Evolutionary conservation across 352 stramenopile genomes (phyloP).

Genomic region (Globisporangium carolinianum): DNA sequence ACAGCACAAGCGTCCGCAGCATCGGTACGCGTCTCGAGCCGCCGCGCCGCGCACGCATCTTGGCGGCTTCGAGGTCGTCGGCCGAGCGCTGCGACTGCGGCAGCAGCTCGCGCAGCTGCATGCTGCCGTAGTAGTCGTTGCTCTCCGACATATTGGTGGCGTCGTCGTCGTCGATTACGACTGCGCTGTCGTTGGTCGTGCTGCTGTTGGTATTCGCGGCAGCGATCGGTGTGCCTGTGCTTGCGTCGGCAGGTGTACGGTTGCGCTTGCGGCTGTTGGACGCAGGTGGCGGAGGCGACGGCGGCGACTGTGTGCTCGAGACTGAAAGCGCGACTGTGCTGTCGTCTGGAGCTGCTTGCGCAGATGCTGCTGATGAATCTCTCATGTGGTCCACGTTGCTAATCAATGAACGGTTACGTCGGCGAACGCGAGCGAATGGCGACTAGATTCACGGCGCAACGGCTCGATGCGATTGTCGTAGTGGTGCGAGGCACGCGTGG

Average conservation of each 20-base stretch:
- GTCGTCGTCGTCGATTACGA: not conserved
- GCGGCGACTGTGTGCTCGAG: not conserved
- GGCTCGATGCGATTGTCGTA: not conserved
- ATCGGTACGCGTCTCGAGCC: not conserved
- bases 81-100: not conserved
- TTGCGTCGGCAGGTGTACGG: not conserved
- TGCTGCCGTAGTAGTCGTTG: constrained; percentile 15
- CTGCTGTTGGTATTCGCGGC: not conserved
- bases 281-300: constrained; percentile 1
- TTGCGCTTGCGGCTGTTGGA: constrained; percentile 14
- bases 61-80: constrained; percentile 2
- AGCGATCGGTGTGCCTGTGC: not conserved
- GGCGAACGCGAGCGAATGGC: not conserved
- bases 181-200: not conserved
- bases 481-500: not conserved
- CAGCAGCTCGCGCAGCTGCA: constrained; percentile 9
- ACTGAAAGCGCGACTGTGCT: not conserved
- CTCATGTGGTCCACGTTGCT: not conserved
- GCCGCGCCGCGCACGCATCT: not conserved
- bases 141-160: constrained; percentile 6
- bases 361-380: not conserved
- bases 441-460: not conserved
- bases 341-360: not conserved
- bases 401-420: not conserved
- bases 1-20: constrained; percentile 9